Evolutionary conservation across 2,329 filamentous ascomycete species (phyloP).

Genomic region (Cytospora paraplurivora): DNA sequence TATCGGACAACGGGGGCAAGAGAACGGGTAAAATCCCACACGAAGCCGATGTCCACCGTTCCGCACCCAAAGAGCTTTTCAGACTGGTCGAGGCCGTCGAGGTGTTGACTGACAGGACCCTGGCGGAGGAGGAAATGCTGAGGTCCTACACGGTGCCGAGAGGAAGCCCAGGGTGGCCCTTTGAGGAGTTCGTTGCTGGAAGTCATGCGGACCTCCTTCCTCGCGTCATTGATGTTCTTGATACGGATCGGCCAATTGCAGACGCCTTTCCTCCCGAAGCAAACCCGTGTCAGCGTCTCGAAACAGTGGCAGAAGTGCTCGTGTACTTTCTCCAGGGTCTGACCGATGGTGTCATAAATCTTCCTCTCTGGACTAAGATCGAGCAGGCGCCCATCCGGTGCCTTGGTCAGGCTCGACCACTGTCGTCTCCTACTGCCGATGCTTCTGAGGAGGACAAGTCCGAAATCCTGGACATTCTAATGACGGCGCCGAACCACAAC

Average conservation of each 20-base stretch:
- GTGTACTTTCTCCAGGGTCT: conserved; percentile 74
- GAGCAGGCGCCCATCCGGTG: conserved; percentile 50
- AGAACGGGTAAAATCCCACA: conserved; percentile 53
- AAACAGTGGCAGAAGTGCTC: conserved; percentile 71
- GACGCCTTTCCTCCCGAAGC: conserved; percentile 65
- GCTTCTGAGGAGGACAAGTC: conserved; percentile 49
- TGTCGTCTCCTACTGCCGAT: conserved; percentile 30
- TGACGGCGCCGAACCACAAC: conserved; percentile 73
- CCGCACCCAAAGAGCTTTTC: conserved; percentile 86
- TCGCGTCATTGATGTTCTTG: conserved; percentile 65
- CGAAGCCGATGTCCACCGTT: conserved; percentile 66
- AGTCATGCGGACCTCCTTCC: conserved; percentile 17
- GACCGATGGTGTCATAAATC: conserved; percentile 76
- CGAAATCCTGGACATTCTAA: conserved; percentile 71
- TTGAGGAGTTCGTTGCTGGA: conserved; percentile 39
- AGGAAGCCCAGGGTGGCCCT: conserved; percentile 61
- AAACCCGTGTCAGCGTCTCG: conserved; percentile 68
- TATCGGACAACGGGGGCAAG: conserved; percentile 33
- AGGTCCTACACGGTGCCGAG: conserved; percentile 54
- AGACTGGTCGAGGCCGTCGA: conserved; percentile 81
- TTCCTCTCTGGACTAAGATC: conserved; percentile 69
- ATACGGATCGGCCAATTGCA: conserved; percentile 65
- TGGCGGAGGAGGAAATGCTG: conserved; percentile 65
- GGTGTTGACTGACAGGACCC: conserved; percentile 55
- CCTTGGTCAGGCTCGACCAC: conserved; percentile 39